Conservation (phyloP, 176 grass and related monocot genomes). For the maize (Zea mays) region Zm-B73-REFERENCE-NAM-5.0 NC_050104.1:15318001-15318500, state of each 20-base stretch:
- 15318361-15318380: slow-evolving; percentile 10
- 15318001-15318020: not conserved
- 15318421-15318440: not conserved
- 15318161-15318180: slow-evolving; percentile 20
- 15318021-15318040: slow-evolving; percentile 9
- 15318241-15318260: not conserved
- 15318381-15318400: not conserved
- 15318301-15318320: not conserved
- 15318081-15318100: slow-evolving; percentile 4
- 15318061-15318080: slow-evolving; percentile 14
- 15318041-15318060: slow-evolving; percentile 2
- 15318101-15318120: slow-evolving; percentile 31
- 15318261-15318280: slow-evolving; percentile 6
- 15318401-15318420: slow-evolving; percentile 19
- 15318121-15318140: slow-evolving; percentile 39
- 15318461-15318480: slow-evolving; percentile 1
- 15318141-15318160: slow-evolving; percentile 29
- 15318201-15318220: slow-evolving; percentile 36
- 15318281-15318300: not conserved
- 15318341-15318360: not conserved
- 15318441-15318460: not conserved
- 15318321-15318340: not conserved
- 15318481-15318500: slow-evolving; percentile 7
- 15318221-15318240: not conserved
- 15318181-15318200: not conserved